Percentiles rank a stretch among this genome's conserved stretches.
Evolutionary conservation across 371 early-diverging fungal species (phyloP).

Genomic region (Mucor velutinosus): DNA sequence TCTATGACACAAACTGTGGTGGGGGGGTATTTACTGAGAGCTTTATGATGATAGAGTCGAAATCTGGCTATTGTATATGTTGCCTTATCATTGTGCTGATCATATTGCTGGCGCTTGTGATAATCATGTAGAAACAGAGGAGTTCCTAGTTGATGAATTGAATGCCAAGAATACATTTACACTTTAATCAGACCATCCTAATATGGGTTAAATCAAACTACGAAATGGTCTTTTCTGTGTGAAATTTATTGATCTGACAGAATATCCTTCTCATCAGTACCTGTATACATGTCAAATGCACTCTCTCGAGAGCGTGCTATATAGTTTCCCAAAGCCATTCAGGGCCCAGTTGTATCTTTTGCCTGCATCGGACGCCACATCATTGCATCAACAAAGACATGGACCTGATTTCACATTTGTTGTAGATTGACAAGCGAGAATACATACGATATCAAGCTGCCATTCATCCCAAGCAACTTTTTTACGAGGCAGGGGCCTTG

Average conservation of each 20-base stretch:
- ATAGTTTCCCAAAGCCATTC: background rate
- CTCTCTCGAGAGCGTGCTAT: background rate
- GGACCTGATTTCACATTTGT: no score
- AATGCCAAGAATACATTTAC: background rate
- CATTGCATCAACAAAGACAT: no score
- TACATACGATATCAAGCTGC: no score
- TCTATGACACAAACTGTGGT: background rate
- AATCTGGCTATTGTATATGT: constrained; percentile 63
- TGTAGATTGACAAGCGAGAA: no score
- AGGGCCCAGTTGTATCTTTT: no score
- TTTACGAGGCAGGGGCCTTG: no score
- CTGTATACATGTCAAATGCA: no score
- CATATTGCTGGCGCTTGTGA: constrained; percentile 57
- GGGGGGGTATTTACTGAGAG: background rate
- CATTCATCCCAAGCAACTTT: no score
- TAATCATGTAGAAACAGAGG: constrained; percentile 36
- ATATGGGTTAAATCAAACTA: background rate
- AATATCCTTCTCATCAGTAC: background rate
- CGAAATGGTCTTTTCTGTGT: background rate
- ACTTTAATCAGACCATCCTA: background rate
- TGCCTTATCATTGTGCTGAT: constrained; percentile 61
- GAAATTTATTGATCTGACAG: background rate
- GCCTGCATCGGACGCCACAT: no score
- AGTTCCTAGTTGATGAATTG: background rate
- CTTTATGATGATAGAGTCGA: constrained; percentile 41